A percentile compares a stretch with the other conserved stretches of the same genome.
Conservation (phyloP, 164 flowering plant species). For the Macadamia tetraphylla region DNA sequence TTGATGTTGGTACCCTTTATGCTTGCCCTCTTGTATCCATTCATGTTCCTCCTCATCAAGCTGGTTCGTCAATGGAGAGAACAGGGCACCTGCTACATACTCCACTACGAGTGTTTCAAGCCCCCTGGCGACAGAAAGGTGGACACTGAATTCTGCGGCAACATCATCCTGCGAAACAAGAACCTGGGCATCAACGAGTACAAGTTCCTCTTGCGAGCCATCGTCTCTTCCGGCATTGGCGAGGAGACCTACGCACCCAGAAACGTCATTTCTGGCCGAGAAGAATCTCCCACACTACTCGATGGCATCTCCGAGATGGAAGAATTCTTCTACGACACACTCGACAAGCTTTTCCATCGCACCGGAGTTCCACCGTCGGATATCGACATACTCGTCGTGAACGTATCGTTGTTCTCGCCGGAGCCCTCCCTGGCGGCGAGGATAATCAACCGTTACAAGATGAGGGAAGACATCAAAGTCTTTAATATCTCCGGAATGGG, state of each 20-base stretch:
- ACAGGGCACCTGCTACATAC: conserved; percentile 19
- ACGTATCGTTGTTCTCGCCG: conserved; percentile 4
- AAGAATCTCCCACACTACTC: not conserved
- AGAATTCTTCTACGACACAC: not conserved
- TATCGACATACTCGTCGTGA: not conserved
- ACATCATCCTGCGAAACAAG: conserved; percentile 20
- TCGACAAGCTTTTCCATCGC: no score
- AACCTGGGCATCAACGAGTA: conserved; percentile 16
- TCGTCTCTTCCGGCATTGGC: conserved; percentile 11
- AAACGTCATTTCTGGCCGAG: conserved; percentile 5
- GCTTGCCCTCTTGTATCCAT: no score
- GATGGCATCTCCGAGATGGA: conserved; percentile 1
- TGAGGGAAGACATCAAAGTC: not conserved
- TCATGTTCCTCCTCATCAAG: no score
- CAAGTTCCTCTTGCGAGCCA: conserved; percentile 20
- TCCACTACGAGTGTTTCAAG: conserved; percentile 21
- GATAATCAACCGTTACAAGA: no score
- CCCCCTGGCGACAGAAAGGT: conserved; percentile 24
- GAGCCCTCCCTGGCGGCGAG: conserved; percentile 4
- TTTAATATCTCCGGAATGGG: no score
- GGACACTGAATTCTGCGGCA: conserved; percentile 19
- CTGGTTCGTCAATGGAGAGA: not conserved
- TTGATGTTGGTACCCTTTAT: no score
- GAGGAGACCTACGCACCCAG: conserved; percentile 21
- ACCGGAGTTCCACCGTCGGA: no score